phyloP scores from a whole-genome alignment of 1,139 yeast genomes.

The Hansenula lynferdii region DNA sequence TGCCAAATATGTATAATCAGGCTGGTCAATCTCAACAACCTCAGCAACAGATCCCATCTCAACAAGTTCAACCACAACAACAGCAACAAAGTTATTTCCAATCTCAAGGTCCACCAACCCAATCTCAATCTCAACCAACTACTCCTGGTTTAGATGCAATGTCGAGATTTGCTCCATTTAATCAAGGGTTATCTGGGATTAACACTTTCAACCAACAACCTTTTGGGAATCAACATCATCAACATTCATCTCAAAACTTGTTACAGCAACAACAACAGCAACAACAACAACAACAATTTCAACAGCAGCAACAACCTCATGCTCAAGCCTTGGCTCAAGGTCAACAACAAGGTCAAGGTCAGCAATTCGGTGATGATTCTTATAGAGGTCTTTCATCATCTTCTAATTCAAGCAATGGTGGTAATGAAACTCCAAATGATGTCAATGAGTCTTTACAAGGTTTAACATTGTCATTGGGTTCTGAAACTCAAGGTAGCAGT shows the following conservation, averaged over 20 bases:
- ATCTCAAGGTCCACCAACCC: slow-evolving; percentile 3
- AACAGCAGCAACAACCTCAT: slow-evolving; percentile 5
- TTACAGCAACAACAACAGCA: slow-evolving; percentile 15
- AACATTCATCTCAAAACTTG: slow-evolving; percentile 2
- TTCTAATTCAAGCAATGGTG: slow-evolving; percentile 11
- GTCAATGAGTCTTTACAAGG: slow-evolving; percentile 17
- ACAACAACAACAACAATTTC: slow-evolving; percentile 6
- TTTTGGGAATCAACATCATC: slow-evolving; percentile 1
- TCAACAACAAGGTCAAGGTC: slow-evolving; percentile 5
- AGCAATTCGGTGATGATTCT: slow-evolving; percentile 4
- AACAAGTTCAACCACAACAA: slow-evolving; percentile 2
- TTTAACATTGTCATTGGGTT: slow-evolving; percentile 18
- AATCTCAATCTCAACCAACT: slow-evolving; percentile 24
- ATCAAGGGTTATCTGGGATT: slow-evolving; percentile 1
- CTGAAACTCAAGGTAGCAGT: slow-evolving; percentile 4
- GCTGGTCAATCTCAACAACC: slow-evolving; percentile 12
- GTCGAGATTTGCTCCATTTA: slow-evolving; percentile 19
- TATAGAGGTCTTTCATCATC: slow-evolving; percentile 2
- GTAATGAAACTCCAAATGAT: slow-evolving; percentile 9
- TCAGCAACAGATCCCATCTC: slow-evolving; percentile 1
- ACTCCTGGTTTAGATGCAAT: slow-evolving; percentile 26
- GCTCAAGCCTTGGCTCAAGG: not conserved
- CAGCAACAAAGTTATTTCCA: slow-evolving; percentile 6
- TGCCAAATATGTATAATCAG: slow-evolving; percentile 13
- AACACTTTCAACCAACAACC: slow-evolving; percentile 8